Conservation (phyloP, 805 yeast genomes). For the Hanseniaspora jakobsenii region DNA sequence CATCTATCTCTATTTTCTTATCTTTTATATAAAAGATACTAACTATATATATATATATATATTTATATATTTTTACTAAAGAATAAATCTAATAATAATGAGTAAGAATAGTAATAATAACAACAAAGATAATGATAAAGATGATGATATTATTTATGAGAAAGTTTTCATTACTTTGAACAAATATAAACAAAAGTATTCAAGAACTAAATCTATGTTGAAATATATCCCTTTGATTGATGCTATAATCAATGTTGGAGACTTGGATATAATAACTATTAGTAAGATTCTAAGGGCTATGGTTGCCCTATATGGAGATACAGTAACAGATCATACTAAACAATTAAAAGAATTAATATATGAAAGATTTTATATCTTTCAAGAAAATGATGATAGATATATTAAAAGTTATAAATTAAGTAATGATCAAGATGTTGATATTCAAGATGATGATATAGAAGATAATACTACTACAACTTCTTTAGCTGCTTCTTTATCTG, state of each 20-base stretch:
- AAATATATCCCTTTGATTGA: constrained; percentile 5
- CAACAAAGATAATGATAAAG: neutral
- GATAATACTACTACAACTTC: no score
- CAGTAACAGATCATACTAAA: neutral
- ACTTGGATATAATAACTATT: constrained; percentile 5
- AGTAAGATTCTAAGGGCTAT: constrained; percentile 1
- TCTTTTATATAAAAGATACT: no score
- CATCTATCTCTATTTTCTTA: neutral
- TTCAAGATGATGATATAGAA: neutral
- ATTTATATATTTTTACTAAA: neutral
- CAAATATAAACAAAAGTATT: neutral
- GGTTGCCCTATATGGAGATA: constrained; percentile 1
- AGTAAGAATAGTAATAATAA: neutral
- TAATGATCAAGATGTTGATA: neutral
- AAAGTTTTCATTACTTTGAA: neutral
- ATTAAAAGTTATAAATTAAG: no score
- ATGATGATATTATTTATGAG: neutral
- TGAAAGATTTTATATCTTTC: constrained; percentile 7
- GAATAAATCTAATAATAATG: neutral
- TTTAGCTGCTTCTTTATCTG: no score
- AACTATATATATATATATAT: neutral
- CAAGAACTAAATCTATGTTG: neutral
- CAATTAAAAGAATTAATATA: constrained; percentile 7
- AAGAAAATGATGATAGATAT: neutral
- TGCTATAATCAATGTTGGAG: constrained; percentile 10